A percentile compares a stretch with the other conserved stretches of the same genome.
phyloP scores from a whole-genome alignment of 495 filamentous ascomycete species.

The Parathielavia appendiculata region DNA sequence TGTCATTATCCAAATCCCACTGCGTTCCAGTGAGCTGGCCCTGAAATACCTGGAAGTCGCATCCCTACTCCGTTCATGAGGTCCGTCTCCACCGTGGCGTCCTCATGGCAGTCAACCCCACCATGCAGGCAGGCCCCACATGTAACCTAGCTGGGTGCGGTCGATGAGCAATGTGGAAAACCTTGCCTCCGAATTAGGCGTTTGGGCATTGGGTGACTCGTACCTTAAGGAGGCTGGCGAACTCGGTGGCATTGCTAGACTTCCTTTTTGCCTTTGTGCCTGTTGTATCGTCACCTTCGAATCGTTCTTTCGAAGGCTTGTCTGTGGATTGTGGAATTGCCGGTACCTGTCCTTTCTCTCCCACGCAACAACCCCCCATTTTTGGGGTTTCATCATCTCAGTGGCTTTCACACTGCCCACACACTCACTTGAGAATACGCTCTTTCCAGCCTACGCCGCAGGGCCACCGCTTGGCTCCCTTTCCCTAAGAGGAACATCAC shows the following conservation, averaged over 20 bases:
- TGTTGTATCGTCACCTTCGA: slow-evolving; percentile 1
- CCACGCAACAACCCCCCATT: slow-evolving; percentile 2
- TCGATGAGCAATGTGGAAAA: slow-evolving; percentile 16
- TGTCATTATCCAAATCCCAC: no score
- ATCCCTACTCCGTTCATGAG: not conserved
- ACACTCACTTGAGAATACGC: slow-evolving; percentile 2
- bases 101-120: slow-evolving; percentile 6
- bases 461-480: not conserved
- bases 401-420: slow-evolving; percentile 13
- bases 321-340: not conserved
- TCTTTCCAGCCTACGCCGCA: slow-evolving; percentile 10
- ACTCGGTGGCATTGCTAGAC: not conserved
- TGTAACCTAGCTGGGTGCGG: not conserved
- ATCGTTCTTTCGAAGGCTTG: not conserved
- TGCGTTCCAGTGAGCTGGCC: no score
- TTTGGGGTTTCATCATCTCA: not conserved
- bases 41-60: not conserved
- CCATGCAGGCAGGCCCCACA: slow-evolving; percentile 2
- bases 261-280: not conserved
- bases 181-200: slow-evolving; percentile 32
- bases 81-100: slow-evolving; percentile 19
- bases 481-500: slow-evolving; percentile 1
- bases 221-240: not conserved
- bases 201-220: slow-evolving; percentile 18
- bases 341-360: not conserved